Evolutionary conservation across 345 rosid genomes (phyloP), one percentile per base, ranked within the genome.

Genomic region (Citrus sp.): DNA sequence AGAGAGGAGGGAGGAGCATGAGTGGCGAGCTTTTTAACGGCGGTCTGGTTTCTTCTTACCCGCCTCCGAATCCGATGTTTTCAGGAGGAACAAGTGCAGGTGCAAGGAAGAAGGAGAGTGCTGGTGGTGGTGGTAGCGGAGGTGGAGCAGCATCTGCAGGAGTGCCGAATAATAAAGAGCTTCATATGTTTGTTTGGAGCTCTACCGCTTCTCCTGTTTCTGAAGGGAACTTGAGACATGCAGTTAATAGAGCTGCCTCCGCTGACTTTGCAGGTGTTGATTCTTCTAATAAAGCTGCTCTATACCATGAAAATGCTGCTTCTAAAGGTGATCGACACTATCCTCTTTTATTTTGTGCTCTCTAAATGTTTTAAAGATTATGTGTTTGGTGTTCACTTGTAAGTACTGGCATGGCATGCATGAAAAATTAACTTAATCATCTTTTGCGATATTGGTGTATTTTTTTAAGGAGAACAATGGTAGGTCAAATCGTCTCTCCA

Each of bases 141-240:
- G 49, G 49, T 13, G 51, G 18, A 46, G 51, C 51, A 10, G 18
- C 51, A 46, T 3, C 51, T 13, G 18, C 51, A 1, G 51, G 78
- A 28, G 72, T 30, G 4, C 24, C 21, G 8, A 59, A 34, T 6
- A 34, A 73, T 58, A 86, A 86, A 72, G 88, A 86, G 80, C 83
- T 81, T 6, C 86, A 86, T 66, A 86, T 86, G 88, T 86, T 86
- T 56, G 86, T 86, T 7, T 86, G 88, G 88, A 86, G 86, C 77
- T 86, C 88, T 1, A 81, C 81, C 56, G 75, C 81, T 3, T 83
- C 86, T 30, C 86, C 86, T 1, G 86, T 81, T 14, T 86, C 88
- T 0, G 86, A 83, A 67, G 79, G 77, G 0, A 69, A 64, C 35
- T 2, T 75, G 32, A 79, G 80, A 59, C 80, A 82, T 56, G 74